Conservation (phyloP, 768 basidiomycete species). For the Lactarius akahatsu region DNA sequence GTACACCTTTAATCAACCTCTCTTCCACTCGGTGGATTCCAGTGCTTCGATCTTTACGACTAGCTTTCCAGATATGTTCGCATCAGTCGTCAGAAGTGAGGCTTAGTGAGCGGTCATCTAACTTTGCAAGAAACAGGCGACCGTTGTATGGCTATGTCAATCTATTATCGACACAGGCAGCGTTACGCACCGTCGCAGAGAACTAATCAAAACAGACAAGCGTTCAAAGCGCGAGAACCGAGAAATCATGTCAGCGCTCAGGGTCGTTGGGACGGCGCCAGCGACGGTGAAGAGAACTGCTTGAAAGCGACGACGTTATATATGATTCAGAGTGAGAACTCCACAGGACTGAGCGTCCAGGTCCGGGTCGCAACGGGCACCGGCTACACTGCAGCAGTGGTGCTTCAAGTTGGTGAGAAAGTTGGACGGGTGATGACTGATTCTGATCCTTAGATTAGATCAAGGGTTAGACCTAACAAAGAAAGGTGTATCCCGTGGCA, state of each 20-base stretch:
- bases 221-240: neutral
- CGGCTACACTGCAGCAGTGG: too few relatives aligned
- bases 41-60: neutral
- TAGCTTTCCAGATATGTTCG: neutral
- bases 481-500: neutral
- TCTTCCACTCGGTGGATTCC: neutral
- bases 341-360: too few relatives aligned
- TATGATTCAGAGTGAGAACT: too few relatives aligned
- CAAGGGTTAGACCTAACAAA: neutral
- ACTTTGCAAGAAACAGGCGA: neutral
- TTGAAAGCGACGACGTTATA: too few relatives aligned
- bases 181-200: neutral
- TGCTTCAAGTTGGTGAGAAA: too few relatives aligned
- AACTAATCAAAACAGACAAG: neutral
- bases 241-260: neutral
- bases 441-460: neutral
- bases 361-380: too few relatives aligned
- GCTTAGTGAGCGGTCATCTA: neutral
- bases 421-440: too few relatives aligned
- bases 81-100: neutral
- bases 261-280: neutral
- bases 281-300: neutral
- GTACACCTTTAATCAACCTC: conserved; percentile 15
- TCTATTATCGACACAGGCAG: neutral
- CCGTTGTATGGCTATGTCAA: neutral